Percentiles rank a stretch among this genome's conserved stretches.
Evolutionary conservation across 257 asterid species (phyloP).

Genomic region (Fraxinus anomala): DNA sequence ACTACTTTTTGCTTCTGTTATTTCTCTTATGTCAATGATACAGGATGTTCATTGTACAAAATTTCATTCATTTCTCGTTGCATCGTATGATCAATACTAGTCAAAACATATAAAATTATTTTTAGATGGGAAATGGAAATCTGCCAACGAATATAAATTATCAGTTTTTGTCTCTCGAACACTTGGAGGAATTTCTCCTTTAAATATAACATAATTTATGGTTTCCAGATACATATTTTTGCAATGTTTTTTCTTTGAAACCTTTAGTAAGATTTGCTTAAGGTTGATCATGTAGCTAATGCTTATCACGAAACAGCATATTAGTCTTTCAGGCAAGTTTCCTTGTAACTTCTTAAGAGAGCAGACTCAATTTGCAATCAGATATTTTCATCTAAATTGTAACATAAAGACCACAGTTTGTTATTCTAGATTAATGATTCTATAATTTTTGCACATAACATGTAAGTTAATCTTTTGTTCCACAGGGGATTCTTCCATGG

Average conservation of each 20-base stretch:
- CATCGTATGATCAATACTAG: neutral
- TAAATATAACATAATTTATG: conserved; percentile 7
- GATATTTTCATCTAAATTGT: neutral
- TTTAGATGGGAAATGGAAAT: conserved; percentile 17
- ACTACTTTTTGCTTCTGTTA: neutral
- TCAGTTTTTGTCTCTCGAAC: neutral
- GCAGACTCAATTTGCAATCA: neutral
- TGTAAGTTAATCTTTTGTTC: neutral
- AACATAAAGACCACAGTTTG: neutral
- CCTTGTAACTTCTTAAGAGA: conserved; percentile 2
- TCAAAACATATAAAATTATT: conserved; percentile 12
- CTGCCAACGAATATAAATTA: conserved; percentile 3
- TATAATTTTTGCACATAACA: neutral
- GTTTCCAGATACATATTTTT: neutral
- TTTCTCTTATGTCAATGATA: conserved; percentile 19
- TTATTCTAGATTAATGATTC: neutral
- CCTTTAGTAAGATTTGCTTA: conserved; percentile 17
- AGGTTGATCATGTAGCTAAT: neutral
- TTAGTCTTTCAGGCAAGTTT: neutral
- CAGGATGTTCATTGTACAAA: conserved; percentile 9
- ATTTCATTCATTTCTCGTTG: neutral
- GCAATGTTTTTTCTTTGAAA: conserved; percentile 21
- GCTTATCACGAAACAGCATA: neutral
- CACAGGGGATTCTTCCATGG: conserved; percentile 61
- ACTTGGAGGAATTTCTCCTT: conserved; percentile 19